Evolutionary conservation across 805 yeast genomes (phyloP), one percentile per base, ranked within the genome.

Genomic region (Yamadazyma tumulicola): DNA sequence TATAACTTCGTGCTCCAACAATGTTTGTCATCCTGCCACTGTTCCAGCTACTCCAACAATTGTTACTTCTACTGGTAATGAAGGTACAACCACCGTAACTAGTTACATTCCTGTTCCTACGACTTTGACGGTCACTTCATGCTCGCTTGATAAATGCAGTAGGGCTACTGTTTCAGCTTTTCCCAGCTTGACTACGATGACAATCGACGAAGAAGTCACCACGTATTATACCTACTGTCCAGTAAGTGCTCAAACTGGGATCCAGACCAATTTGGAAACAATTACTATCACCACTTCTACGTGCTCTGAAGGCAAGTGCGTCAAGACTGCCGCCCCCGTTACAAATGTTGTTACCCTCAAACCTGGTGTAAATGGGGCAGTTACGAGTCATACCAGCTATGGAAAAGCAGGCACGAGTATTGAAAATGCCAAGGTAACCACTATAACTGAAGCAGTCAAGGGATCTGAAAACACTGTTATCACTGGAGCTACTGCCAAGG

Each of bases 261-360:
- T n/a, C n/a, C n/a, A n/a, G n/a, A n/a, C n/a, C n/a, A n/a, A n/a
- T n/a, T n/a, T n/a, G n/a, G 32, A 34, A 18, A 37, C 64, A 34
- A 57, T 64, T 19, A 49, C 54, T 31, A 45, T 59, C 35, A 61
- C 65, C 42, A 47, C 57, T 42, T 57, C 68, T 37, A 56, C 64
- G 35, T 64, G 69, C 47, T 38, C 51, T 7, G 56, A 52, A 37
- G 34, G 55, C 52, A 46, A 36, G 27, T 63, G 71, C 50, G 26
- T 46, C 19, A 48, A 44, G 13, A 47, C 57, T 13, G 43, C 54
- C 11, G 57, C 57, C 18, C 52, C 64, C 35, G 59, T 56, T 38
- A n/a, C n/a, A n/a, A n/a, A n/a, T n/a, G n/a, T n/a, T n/a, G n/a
- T n/a, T n/a, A n/a, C n/a, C n/a, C n/a, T n/a, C n/a, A n/a, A n/a